Conservation (phyloP, 441 rosid species). For the Populus hybrid region DNA sequence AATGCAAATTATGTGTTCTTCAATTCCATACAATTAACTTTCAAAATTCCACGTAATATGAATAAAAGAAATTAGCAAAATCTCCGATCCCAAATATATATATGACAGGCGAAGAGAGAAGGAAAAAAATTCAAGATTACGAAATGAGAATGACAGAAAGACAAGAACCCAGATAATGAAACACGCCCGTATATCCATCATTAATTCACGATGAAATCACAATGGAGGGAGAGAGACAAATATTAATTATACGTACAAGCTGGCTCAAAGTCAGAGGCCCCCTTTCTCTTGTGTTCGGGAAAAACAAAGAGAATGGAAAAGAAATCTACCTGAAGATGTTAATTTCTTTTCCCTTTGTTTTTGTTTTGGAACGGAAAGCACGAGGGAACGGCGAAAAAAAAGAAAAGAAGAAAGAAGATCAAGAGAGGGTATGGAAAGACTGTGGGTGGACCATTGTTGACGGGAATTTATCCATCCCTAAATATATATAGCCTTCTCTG, state of each 20-base stretch:
- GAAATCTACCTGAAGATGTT: not conserved
- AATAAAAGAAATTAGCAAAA: not conserved
- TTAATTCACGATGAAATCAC: not conserved
- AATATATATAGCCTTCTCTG: not conserved
- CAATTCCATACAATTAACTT: not conserved
- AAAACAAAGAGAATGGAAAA: not conserved
- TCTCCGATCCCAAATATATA: not conserved
- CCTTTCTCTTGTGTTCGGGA: not conserved
- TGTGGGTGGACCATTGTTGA: not conserved
- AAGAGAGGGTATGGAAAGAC: not conserved
- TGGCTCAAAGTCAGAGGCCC: not conserved
- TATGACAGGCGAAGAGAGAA: not conserved
- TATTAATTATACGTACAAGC: not conserved
- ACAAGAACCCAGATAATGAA: not conserved
- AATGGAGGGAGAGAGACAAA: not conserved
- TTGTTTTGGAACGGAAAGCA: not conserved
- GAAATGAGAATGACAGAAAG: not conserved
- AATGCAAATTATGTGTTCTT: not conserved
- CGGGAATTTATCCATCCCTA: not conserved
- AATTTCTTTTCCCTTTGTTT: not conserved
- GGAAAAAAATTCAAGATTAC: not conserved
- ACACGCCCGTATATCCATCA: not conserved
- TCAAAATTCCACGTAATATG: not conserved
- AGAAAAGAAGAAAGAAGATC: not conserved
- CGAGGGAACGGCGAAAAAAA: not conserved